Evolutionary conservation across 2,329 filamentous ascomycete species (phyloP), one percentile per base, ranked within the genome.

Genomic region (Calonectria naviculata): DNA sequence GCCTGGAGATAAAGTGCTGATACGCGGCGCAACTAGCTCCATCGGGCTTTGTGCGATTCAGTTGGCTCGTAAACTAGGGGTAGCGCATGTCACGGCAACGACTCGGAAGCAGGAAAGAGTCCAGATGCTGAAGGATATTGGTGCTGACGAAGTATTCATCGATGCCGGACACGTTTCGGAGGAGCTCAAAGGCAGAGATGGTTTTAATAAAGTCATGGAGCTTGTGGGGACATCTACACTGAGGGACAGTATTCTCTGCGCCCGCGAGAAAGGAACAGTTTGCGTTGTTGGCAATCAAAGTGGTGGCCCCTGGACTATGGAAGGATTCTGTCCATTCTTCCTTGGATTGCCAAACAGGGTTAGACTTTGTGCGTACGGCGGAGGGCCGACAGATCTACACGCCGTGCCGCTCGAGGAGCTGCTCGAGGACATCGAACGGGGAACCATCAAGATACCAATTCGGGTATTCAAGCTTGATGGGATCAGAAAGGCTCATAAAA

Each of bases 311-410:
- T 67, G 54, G 65, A 46, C 17, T 2, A 67, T 67, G 65, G 65
- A 62, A 38, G 54, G 28, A n/a, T 67, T 67, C 54, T 67, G 52
- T 21, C 65, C 54, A 19, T 67, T 67, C 21, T 67, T 67, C 15
- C 42, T 67, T 7, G 65, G 54, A 15, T 24, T 67, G 5, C 65
- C 65, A 10, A 60, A 61, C 41, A 42, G 65, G 10, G 65, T 67
- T 9, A 60, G 65, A 29, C 65, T 66, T 26, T 67, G 65, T 28
- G 65, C 65, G 13, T 67, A 67, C 21, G 65, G 65, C 19, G 54
- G 65, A 41, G 54, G 54, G 9, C 41, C 54, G 3, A 19, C 24
- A 3, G 65, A 67, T 38, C 24, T 67, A 2, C 52, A 67, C 24
- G 29, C 31, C 19, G n/a, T 62, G 4, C 65, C 65, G n/a, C 34